These are phyloP conservation scores for Dryas alaskensis DNA, from an alignment of 306 rosid species.

Conservation along the genomic window DNA sequence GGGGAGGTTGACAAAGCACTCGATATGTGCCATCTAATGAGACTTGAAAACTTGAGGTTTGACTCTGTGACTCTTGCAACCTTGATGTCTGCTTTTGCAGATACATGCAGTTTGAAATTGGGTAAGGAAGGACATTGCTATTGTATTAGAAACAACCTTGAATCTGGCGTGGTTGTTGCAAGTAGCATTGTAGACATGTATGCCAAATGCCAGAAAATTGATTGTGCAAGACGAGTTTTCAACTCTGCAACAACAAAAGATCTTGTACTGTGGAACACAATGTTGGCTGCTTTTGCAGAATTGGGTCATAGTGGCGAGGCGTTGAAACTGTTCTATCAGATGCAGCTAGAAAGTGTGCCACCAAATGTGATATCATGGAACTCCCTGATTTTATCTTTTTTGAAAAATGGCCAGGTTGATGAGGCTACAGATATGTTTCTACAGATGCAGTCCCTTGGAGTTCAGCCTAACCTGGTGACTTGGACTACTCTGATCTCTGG, in stretches of 20 bases:
- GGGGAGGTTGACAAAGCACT: conserved; percentile 60
- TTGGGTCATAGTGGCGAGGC: conserved; percentile 69
- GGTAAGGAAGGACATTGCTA: conserved; percentile 67
- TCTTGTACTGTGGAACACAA: conserved; percentile 74
- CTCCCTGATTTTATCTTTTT: conserved; percentile 60
- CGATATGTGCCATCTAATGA: conserved; percentile 50
- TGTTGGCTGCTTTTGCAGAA: conserved; percentile 76
- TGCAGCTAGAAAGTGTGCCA: conserved; percentile 67
- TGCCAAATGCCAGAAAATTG: conserved; percentile 61
- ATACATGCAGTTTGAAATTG: conserved; percentile 42
- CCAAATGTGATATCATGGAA: conserved; percentile 81
- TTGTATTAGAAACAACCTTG: conserved; percentile 64
- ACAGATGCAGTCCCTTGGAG: conserved; percentile 55
- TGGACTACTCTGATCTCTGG: conserved; percentile 80
- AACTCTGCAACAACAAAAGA: conserved; percentile 38
- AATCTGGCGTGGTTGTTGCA: conserved; percentile 53
- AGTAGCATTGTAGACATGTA: conserved; percentile 67
- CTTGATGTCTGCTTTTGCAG: conserved; percentile 58
- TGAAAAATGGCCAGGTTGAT: conserved; percentile 62
- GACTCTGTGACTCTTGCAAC: conserved; percentile 72
- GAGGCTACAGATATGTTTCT: conserved; percentile 63
- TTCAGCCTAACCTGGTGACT: conserved; percentile 57
- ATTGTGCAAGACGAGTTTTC: conserved; percentile 56
- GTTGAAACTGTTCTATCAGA: conserved; percentile 65
- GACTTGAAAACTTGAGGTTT: conserved; percentile 51